Evolutionary conservation across 108 stramenopile species (phyloP).

Genomic region (Cyclotella sp.): DNA sequence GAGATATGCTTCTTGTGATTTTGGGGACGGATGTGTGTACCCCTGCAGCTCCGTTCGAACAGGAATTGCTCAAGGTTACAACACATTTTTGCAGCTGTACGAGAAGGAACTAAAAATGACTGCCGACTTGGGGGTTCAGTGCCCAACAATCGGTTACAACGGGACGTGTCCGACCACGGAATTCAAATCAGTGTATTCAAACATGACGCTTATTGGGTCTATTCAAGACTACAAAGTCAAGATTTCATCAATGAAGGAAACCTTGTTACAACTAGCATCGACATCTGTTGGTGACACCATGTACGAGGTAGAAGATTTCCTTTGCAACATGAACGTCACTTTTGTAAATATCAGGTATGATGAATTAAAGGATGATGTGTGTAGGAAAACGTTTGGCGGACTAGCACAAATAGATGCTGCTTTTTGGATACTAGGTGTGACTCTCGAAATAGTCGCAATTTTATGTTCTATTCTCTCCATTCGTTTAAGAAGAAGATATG

Average conservation of each 20-base stretch:
- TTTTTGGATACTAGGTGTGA: constrained; percentile 44
- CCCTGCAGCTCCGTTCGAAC: constrained; percentile 30
- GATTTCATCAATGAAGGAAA: constrained; percentile 37
- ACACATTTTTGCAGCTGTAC: constrained; percentile 16
- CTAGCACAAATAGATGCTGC: constrained; percentile 42
- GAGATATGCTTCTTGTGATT: constrained; percentile 39
- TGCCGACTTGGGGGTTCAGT: constrained; percentile 50
- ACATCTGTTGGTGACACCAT: constrained; percentile 59
- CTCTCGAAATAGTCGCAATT: constrained; percentile 45
- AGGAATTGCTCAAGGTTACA: constrained; percentile 40
- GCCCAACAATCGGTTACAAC: constrained; percentile 20
- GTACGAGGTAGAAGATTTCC: constrained; percentile 53
- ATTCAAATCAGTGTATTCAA: constrained; percentile 33
- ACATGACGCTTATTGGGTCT: constrained; percentile 39
- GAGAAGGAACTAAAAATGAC: constrained; percentile 45
- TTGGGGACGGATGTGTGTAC: constrained; percentile 45
- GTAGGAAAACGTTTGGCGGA: constrained; percentile 44
- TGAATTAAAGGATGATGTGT: constrained; percentile 41
- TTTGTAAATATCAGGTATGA: constrained; percentile 46
- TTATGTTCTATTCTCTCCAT: constrained; percentile 31
- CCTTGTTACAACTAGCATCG: constrained; percentile 44
- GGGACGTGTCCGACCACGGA: constrained; percentile 44
- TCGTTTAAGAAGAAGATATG: constrained; percentile 18
- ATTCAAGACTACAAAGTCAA: constrained; percentile 39
- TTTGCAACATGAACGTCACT: constrained; percentile 56